These are phyloP conservation scores for Verbascum thapsus DNA, from an alignment of 257 asterid species.

Conservation along the genomic window DNA sequence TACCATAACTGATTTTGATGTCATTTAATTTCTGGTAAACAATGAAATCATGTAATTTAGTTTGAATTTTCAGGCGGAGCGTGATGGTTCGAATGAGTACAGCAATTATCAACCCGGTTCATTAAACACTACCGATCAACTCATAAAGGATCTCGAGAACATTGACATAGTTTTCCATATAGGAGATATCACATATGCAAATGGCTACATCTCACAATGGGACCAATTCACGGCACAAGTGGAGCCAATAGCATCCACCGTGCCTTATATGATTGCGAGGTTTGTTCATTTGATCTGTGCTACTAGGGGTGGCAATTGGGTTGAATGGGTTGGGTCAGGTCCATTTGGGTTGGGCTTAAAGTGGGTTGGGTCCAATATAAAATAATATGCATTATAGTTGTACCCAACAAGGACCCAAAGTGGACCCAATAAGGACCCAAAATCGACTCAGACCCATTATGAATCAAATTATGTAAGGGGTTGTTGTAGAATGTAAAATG, in stretches of 20 bases:
- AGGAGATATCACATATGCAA: slow-evolving; percentile 61
- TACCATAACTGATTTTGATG: too few species aligned
- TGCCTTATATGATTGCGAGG: slow-evolving; percentile 94
- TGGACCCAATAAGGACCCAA: too few species aligned
- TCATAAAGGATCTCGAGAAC: slow-evolving; percentile 62
- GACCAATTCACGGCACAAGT: slow-evolving; percentile 93
- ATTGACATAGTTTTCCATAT: slow-evolving; percentile 62
- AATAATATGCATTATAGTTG: too few species aligned
- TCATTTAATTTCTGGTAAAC: neutral
- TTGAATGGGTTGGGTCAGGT: too few species aligned
- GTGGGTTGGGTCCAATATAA: too few species aligned
- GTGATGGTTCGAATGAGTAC: slow-evolving; percentile 92
- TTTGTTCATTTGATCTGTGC: slow-evolving; percentile 28
- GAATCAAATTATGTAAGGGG: too few species aligned
- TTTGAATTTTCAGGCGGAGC: slow-evolving; percentile 67
- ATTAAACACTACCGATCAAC: slow-evolving; percentile 78
- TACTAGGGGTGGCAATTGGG: too few species aligned
- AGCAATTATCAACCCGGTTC: slow-evolving; percentile 84
- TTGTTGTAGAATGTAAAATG: too few species aligned
- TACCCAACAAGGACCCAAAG: too few species aligned
- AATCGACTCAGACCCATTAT: too few species aligned
- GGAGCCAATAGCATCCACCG: slow-evolving; percentile 76
- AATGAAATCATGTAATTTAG: neutral
- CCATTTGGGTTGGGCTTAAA: too few species aligned
- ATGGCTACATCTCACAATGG: slow-evolving; percentile 81